A percentile compares a stretch with the other conserved stretches of the same genome.
Conservation (phyloP, 306 rosid genomes). For the Glycine tomentella region DNA sequence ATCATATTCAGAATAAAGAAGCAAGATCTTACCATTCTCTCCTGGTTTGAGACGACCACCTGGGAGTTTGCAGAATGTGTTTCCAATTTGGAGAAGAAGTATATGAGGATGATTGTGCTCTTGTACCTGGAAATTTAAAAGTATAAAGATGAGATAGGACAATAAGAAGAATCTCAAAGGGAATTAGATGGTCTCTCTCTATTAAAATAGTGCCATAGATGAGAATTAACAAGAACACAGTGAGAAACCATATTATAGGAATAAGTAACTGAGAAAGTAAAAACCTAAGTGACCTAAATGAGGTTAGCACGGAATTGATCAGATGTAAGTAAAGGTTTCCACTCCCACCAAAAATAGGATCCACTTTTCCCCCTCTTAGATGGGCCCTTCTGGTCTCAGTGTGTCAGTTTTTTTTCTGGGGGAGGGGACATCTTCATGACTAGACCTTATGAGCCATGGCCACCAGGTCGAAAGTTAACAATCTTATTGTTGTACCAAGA, state of each 20-base stretch:
- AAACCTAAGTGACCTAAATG: not conserved
- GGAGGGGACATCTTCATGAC: not conserved
- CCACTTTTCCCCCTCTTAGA: not conserved
- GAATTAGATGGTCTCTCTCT: not conserved
- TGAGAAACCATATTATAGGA: not conserved
- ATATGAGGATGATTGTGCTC: conserved; percentile 99
- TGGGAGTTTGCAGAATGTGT: conserved; percentile 98
- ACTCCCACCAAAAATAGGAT: not conserved
- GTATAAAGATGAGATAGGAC: conserved; percentile 13
- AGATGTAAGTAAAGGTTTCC: not conserved
- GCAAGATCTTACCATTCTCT: conserved; percentile 77
- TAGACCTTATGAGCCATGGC: not conserved
- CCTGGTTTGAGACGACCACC: conserved; percentile 99
- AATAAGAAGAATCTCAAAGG: conserved; percentile 20
- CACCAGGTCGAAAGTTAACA: not conserved
- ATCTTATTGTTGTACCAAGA: conserved; percentile 1
- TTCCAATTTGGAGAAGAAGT: conserved; percentile 96
- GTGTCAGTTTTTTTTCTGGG: not conserved
- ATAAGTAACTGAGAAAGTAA: not conserved
- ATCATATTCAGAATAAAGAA: conserved; percentile 16
- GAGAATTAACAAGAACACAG: not conserved
- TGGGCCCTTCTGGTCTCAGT: not conserved
- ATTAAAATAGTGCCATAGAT: not conserved
- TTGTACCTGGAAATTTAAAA: conserved; percentile 76
- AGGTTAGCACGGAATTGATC: not conserved